phyloP scores from a whole-genome alignment of 202 grass and related monocot genomes.

The Saccharum hybrid region DNA sequence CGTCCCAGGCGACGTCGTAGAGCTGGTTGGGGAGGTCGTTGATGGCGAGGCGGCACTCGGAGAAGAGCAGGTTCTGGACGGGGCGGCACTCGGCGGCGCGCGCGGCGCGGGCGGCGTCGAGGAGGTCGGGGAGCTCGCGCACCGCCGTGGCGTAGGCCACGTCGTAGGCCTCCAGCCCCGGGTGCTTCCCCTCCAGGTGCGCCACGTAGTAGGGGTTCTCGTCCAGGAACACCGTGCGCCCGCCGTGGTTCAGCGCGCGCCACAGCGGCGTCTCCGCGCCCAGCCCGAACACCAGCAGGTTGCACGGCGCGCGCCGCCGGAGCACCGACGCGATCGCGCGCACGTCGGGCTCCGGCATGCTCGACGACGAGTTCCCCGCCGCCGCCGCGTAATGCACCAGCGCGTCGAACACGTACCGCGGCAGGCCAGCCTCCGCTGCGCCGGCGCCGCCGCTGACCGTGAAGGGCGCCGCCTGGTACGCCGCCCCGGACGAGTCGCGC shows the following conservation, averaged over 20 bases:
- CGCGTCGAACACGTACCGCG: slow-evolving; percentile 63
- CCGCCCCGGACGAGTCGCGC: slow-evolving; percentile 10
- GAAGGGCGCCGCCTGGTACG: slow-evolving; percentile 28
- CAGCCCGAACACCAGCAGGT: slow-evolving; percentile 78
- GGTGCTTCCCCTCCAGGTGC: slow-evolving; percentile 68
- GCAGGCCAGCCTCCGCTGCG: neutral
- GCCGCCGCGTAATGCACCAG: slow-evolving; percentile 77
- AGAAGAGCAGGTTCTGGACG: slow-evolving; percentile 94
- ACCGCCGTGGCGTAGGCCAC: slow-evolving; percentile 65
- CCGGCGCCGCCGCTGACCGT: neutral
- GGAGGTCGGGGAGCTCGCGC: slow-evolving; percentile 55
- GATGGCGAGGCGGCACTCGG: slow-evolving; percentile 85
- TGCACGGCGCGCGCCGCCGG: slow-evolving; percentile 70
- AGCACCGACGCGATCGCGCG: slow-evolving; percentile 70
- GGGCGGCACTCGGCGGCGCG: slow-evolving; percentile 72
- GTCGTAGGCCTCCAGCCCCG: slow-evolving; percentile 78
- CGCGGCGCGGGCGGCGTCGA: slow-evolving; percentile 54
- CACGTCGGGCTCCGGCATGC: slow-evolving; percentile 75
- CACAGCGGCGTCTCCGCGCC: slow-evolving; percentile 85
- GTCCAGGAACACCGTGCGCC: slow-evolving; percentile 73
- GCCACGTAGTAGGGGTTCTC: slow-evolving; percentile 82
- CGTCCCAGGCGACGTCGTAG: slow-evolving; percentile 84
- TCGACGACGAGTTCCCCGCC: slow-evolving; percentile 55
- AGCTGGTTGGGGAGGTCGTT: slow-evolving; percentile 91
- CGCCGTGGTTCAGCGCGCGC: slow-evolving; percentile 78